Evolutionary conservation across 2,329 filamentous ascomycete genomes (phyloP).

Genomic region (Epichloe baconii): DNA sequence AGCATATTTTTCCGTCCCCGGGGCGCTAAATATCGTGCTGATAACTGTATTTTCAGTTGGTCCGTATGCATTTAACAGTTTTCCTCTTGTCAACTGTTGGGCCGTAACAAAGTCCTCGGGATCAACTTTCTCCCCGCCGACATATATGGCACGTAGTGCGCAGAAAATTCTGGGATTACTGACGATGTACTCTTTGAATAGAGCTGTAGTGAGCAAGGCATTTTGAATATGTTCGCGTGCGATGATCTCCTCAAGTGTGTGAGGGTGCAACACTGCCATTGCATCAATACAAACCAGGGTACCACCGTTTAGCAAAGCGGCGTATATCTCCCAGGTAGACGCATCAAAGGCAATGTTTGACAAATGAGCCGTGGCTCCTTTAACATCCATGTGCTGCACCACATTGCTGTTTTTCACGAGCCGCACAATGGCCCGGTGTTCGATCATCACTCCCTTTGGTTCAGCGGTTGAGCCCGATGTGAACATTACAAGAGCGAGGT

Average conservation of each 20-base stretch:
- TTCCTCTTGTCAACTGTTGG: not conserved
- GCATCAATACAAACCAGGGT: conserved; percentile 7
- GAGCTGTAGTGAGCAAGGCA: not conserved
- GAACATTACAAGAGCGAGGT: conserved; percentile 1
- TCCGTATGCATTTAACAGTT: conserved; percentile 3
- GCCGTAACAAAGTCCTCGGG: not conserved
- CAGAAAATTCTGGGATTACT: not conserved
- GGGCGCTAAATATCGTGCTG: not conserved
- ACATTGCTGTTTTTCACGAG: not conserved
- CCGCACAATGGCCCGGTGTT: not conserved
- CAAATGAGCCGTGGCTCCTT: conserved; percentile 1
- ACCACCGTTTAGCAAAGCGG: conserved; percentile 7
- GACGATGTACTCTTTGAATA: not conserved
- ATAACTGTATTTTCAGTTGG: not conserved
- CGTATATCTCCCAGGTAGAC: conserved; percentile 8
- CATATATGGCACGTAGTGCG: not conserved
- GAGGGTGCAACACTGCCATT: conserved; percentile 5
- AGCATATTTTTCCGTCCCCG: not conserved
- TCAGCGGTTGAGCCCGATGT: not conserved
- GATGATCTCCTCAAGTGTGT: not conserved
- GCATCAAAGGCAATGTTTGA: conserved; percentile 9
- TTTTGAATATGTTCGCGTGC: not conserved
- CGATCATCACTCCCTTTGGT: conserved; percentile 2
- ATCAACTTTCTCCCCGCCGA: not conserved
- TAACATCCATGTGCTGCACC: not conserved